Base-by-base conservation (phyloP, 2,329 filamentous ascomycete species). In the Epichloe gansuensis region DNA sequence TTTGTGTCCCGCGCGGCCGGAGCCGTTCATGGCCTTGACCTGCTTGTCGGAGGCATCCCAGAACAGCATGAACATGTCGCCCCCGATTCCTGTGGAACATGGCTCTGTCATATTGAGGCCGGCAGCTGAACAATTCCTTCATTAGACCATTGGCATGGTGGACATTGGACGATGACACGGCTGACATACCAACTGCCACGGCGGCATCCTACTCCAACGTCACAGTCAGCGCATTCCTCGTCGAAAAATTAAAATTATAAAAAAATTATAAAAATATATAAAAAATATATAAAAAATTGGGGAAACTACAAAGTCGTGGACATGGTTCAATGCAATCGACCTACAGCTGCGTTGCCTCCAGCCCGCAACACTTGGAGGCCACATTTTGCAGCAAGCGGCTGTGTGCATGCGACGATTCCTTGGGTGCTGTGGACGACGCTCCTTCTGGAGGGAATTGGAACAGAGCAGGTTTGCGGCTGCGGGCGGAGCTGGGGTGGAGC, bases 41-140 rank as follows among this genome's bases (percentile, higher is more conserved):
- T 86, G 86, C 64, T 86, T 86, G 0, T 84, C 88, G 60, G 85
- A 80, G 43, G 89, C 88, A 65, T 94, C 81, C 73, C 91, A 97
- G 75, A 82, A 96, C 38, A 97, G 80, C 67, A 91, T 91, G 72
- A 97, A 98, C 83, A 95, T 90, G 70, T 98, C 93, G 57, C 93
- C 93, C 53, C 93, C 93, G 55, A 98, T 96, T 42, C 93, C 93
- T 0, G 93, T 97, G 5, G 87, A 93, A 54, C 83, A 83, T 7
- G 93, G 93, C 65, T 98, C 93, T 0, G 91, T 95, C 64, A 97
- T 80, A 69, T 96, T 97, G 53, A 98, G 75, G 5, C 83, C 90
- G 35, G 93, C 93, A 45, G 93, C 91, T 88, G 54, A 4, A 3
- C 21, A 6, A 23, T 6, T 31, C 23, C 15, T 4, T 45, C n/a